Evolutionary conservation across 2,329 filamentous ascomycete genomes (phyloP), one percentile per base, ranked within the genome.

Genomic region (Phialophora expanda): DNA sequence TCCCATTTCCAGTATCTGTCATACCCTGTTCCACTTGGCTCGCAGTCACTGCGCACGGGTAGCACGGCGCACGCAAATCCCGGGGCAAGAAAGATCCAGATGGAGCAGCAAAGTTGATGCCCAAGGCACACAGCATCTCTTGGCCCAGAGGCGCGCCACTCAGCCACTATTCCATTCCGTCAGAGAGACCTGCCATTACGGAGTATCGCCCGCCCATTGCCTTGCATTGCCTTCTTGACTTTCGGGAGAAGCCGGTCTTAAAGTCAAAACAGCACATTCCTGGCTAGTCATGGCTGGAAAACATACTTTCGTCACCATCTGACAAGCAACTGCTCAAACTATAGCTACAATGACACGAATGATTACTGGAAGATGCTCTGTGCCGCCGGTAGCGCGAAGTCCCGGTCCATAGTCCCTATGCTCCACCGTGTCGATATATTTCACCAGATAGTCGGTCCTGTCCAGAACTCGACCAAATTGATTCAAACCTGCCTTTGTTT

Each of bases 11-110:
- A 51, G 17, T 14, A 26, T 51, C 48, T 51, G 48, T 28, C 17
- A 26, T n/a, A 30, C 44, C 46, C 58, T 41, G 61, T 54, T 28
- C n/a, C 61, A 53, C 55, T 64, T 58, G 55, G 58, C 61, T 53
- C 61, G 22, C 30, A 34, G 2, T 44, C 38, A 44, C 17, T 7
- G 38, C 38, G 14, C 38, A 17, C 38, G 38, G 38, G 38, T 44
- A 44, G 38, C 38, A 20, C 38, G 38, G 38, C 38, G 38, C 4
- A n/a, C 14, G 11, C 22, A 24, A 55, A 55, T 14, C 14, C 32
- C 3, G 17, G 26, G 38, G 51, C 17, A 32, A 28, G n/a, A 60
- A 60, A n/a, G 38, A 17, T n/a, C 11, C 22, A 24, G 22, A 9
- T 11, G 9, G 8, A 28, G 28, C 11, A 8, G 26, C 53, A 32